phyloP scores from a whole-genome alignment of 345 rosid species.

The Durio zibethinus region DNA sequence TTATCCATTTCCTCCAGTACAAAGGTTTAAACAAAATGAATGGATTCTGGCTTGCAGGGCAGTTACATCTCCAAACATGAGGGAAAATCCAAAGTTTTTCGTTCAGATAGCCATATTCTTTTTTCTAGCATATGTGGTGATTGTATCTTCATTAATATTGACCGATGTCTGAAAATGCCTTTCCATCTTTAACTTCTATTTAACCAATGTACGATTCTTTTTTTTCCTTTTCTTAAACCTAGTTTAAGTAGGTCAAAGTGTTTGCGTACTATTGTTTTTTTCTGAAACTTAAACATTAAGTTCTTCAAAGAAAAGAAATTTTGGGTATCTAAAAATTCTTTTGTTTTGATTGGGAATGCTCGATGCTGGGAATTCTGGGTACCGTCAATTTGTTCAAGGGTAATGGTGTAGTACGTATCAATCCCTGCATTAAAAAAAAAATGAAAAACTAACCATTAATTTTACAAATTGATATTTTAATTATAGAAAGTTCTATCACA shows the following conservation, averaged over 20 bases:
- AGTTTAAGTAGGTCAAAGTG: not conserved
- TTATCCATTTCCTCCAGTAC: not conserved
- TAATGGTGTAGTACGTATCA: too few relatives aligned
- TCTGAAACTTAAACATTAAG: not conserved
- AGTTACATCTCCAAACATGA: conserved; percentile 97
- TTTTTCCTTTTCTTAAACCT: not conserved
- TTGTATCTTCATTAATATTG: conserved; percentile 90
- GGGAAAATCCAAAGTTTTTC: conserved; percentile 91
- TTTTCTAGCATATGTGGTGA: conserved; percentile 90
- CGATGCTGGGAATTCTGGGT: too few relatives aligned
- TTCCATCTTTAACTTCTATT: not conserved
- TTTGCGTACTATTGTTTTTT: not conserved
- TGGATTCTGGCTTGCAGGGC: conserved; percentile 54
- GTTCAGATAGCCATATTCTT: conserved; percentile 83
- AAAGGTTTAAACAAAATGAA: not conserved
- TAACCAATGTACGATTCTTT: not conserved
- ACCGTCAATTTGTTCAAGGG: too few relatives aligned
- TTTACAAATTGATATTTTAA: too few relatives aligned
- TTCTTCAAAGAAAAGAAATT: not conserved
- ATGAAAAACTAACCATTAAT: too few relatives aligned
- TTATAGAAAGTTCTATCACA: not conserved
- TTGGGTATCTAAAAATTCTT: conserved; percentile 9
- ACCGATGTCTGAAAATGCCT: conserved; percentile 60
- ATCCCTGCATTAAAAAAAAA: too few relatives aligned
- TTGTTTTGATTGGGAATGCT: too few relatives aligned